A percentile compares a stretch with the other conserved stretches of the same genome.
Conservation (phyloP, 352 stramenopile species). For the Globisporangium abappressorium region DNA sequence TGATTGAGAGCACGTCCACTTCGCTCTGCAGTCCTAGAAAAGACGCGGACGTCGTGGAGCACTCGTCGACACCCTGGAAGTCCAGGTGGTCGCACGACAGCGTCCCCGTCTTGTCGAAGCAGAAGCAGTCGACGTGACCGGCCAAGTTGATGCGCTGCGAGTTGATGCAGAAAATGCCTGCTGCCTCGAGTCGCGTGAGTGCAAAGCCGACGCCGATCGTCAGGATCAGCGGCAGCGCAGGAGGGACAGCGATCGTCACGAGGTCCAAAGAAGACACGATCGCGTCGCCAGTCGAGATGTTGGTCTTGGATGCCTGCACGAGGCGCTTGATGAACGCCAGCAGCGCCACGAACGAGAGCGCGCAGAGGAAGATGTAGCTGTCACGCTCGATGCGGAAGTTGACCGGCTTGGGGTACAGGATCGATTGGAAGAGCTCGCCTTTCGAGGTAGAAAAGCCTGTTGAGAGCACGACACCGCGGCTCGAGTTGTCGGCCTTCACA, state of each 20-base stretch:
- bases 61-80: slow-evolving; percentile 73
- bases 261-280: slow-evolving; percentile 44
- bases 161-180: slow-evolving; percentile 69
- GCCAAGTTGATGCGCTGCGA: slow-evolving; percentile 67
- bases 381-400: slow-evolving; percentile 66
- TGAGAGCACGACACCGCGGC: slow-evolving; percentile 49
- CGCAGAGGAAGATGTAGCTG: slow-evolving; percentile 56
- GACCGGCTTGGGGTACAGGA: slow-evolving; percentile 56
- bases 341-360: slow-evolving; percentile 43
- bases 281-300: slow-evolving; percentile 20
- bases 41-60: slow-evolving; percentile 23
- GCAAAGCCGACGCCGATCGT: slow-evolving; percentile 56
- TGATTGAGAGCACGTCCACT: slow-evolving; percentile 65
- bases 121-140: slow-evolving; percentile 72
- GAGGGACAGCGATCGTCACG: slow-evolving; percentile 60
- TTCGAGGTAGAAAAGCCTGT: slow-evolving; percentile 70
- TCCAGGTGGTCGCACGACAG: slow-evolving; percentile 70
- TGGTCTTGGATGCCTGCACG: slow-evolving; percentile 29
- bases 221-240: slow-evolving; percentile 54
- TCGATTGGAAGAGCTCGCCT: slow-evolving; percentile 65
- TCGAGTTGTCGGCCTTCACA: slow-evolving; percentile 25
- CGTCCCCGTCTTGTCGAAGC: slow-evolving; percentile 84
- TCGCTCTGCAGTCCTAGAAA: slow-evolving; percentile 62
- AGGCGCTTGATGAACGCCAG: slow-evolving; percentile 54
- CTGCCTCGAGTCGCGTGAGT: slow-evolving; percentile 39